Base-by-base conservation (phyloP, 1,139 yeast species). In the Wickerhamiella infanticola region DNA sequence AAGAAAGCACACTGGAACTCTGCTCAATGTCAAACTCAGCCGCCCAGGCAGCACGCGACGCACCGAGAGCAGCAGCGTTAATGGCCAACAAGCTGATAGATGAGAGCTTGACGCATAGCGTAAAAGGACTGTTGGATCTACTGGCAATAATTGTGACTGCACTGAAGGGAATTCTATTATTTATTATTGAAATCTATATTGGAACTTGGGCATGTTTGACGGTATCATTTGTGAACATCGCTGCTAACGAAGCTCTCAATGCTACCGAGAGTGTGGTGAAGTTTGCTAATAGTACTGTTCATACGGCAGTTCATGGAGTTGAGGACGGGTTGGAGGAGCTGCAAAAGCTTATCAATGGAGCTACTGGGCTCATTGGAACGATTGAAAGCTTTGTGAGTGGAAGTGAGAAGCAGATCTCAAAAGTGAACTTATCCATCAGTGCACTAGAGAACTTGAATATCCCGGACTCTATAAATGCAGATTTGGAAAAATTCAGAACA, bases 121-220 rank as follows among this genome's bases (percentile, higher is more conserved):
- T 78, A 26, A 56, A 62, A 2, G 75, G 71, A 0, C 61, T 75
- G 4, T 55, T 70, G 26, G 56, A 62, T 3, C 54, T 69, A 2
- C 46, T 75, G 35, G 58, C 67, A 2, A 50, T 77, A 36, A 54
- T 75, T 13, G 59, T 83, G 0, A 69, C 74, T 0, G 79, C 79
- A 0, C 65, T 79, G 11, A 79, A 82, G 53, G 69, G 72, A 41
- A 53, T 86, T 36, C 60, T 83, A 0, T 57, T 75, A 8, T 86
- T 90, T 57, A 67, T 77, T 25, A 63, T 90, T 18, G 86, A 84
- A 39, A 56, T 88, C 51, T 73, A 81, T 45, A 63, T 86, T 6
- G 97, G 96, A 0, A 88, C 97, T 0, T 83, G 82, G 61, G 78
- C 83, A 0, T 90, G 98, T 63, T 66, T 90, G 25, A 61, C 85